A percentile compares a stretch with the other conserved stretches of the same genome.
These are phyloP conservation scores for Corymbia calophylla DNA, from an alignment of 441 rosid genomes.

Conservation along the genomic window DNA sequence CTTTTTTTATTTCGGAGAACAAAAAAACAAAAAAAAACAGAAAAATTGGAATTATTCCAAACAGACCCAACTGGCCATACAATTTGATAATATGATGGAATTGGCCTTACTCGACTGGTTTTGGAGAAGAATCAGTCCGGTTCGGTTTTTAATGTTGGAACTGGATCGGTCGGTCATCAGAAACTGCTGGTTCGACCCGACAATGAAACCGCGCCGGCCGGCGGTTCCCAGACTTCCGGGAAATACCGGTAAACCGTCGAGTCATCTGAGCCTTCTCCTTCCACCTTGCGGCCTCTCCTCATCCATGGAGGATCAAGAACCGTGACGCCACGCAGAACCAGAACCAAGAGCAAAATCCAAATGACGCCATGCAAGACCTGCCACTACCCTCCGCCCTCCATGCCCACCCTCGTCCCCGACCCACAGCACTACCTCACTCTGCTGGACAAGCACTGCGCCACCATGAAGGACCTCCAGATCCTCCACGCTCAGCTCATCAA, in stretches of 20 bases:
- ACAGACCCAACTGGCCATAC: neutral
- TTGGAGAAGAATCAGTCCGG: neutral
- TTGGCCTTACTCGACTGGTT: neutral
- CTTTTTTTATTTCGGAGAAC: too few relatives aligned
- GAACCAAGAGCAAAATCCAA: neutral
- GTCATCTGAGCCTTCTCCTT: neutral
- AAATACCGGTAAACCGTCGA: neutral
- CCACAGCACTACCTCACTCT: slow-evolving; percentile 31
- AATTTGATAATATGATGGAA: neutral
- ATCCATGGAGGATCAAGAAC: neutral
- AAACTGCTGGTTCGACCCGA: neutral
- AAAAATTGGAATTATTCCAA: too few relatives aligned
- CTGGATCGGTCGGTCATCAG: neutral
- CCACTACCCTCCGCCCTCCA: slow-evolving; percentile 18
- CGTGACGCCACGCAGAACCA: neutral
- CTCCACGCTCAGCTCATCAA: slow-evolving; percentile 70
- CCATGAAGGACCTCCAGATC: slow-evolving; percentile 56
- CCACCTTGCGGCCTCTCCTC: neutral
- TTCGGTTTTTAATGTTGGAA: neutral
- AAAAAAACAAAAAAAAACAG: too few relatives aligned
- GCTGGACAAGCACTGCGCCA: slow-evolving; percentile 40
- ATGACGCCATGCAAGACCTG: slow-evolving; percentile 15
- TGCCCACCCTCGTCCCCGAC: slow-evolving; percentile 21
- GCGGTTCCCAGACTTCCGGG: neutral
- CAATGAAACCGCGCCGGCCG: neutral